Evolutionary conservation across 305 asterid genomes (phyloP), one percentile per base, ranked within the genome.

Genomic region (Rubia peregrina): DNA sequence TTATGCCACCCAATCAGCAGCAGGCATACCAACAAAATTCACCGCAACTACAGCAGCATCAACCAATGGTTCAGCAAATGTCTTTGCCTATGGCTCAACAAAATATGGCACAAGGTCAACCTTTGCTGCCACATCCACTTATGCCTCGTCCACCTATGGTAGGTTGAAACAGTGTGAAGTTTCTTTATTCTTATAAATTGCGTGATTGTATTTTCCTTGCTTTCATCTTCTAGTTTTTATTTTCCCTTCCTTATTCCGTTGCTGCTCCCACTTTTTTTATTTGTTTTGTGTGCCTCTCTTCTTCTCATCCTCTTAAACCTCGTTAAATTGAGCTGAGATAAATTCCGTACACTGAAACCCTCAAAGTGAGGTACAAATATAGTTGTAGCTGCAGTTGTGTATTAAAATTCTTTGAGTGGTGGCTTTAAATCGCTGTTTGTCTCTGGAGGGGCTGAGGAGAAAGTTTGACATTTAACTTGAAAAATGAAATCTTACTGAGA

Each of bases 61-160:
- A 87, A 70, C 77, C 82, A 24, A 73, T 83, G 61, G 85, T 80
- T 72, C 96, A 83, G 73, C 89, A 83, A 62, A 86, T 85, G 82
- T 79, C 87, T 48, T 76, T 81, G 84, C 88, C 90, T 17, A 63
- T 85, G 83, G 92, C 84, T 38, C 88, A 86, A 12, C 88, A 86
- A 46, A 92, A 88, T 80, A 56, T 92, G 89, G 75, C 90, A 71
- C 93, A 84, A 73, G 60, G 86, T 75, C 98, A 88, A 77, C 91
- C 91, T 69, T 67, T 90, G 82, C 73, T 88, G 72, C 90, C 83
- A 64, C 96, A 88, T 85, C 89, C 97, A 78, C 96, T 87, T 81
- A 80, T 90, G 71, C 79, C 87, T 73, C 98, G 97, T 22, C 99
- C 97, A 13, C 96, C 85, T 44, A 84, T 89, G 84, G 85, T 87